Conservation (phyloP, 2,329 filamentous ascomycete species). For the Penicillium capsulatum region DNA sequence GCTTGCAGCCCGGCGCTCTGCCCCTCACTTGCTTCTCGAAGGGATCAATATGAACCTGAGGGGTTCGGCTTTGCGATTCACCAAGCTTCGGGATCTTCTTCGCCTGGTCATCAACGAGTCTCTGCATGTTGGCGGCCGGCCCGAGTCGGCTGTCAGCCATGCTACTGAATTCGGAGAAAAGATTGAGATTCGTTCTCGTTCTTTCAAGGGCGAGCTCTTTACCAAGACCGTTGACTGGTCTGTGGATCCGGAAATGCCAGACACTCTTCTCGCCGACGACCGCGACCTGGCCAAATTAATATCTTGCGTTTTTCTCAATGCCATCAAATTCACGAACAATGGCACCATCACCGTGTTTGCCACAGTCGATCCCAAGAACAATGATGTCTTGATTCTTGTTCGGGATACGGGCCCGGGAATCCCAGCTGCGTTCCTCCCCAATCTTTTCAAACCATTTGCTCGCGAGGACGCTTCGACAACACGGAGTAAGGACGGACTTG, state of each 20-base stretch:
- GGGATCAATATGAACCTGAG: constrained; percentile 35
- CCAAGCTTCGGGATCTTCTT: constrained; percentile 45
- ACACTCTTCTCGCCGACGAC: constrained; percentile 53
- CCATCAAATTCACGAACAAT: constrained; percentile 66
- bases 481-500: constrained; percentile 63
- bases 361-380: constrained; percentile 48
- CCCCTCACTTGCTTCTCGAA: constrained; percentile 34
- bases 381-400: constrained; percentile 59
- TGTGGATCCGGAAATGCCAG: constrained; percentile 46
- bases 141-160: constrained; percentile 45
- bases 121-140: constrained; percentile 46
- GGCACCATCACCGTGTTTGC: constrained; percentile 57
- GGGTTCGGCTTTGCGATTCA: constrained; percentile 39
- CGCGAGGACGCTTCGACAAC: constrained; percentile 65
- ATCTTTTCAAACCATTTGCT: constrained; percentile 66
- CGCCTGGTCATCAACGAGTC: constrained; percentile 47
- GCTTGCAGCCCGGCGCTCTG: constrained; percentile 34
- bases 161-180: constrained; percentile 43
- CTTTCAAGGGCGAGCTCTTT: constrained; percentile 43
- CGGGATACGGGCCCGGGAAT: constrained; percentile 67
- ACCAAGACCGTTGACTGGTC: constrained; percentile 47
- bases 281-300: constrained; percentile 61
- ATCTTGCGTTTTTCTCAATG: constrained; percentile 62
- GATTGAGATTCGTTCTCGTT: constrained; percentile 44
- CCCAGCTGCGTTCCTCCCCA: constrained; percentile 60